Evolutionary conservation across 169 alveolate species (phyloP).

Genomic region (Cystoisospora suis): DNA sequence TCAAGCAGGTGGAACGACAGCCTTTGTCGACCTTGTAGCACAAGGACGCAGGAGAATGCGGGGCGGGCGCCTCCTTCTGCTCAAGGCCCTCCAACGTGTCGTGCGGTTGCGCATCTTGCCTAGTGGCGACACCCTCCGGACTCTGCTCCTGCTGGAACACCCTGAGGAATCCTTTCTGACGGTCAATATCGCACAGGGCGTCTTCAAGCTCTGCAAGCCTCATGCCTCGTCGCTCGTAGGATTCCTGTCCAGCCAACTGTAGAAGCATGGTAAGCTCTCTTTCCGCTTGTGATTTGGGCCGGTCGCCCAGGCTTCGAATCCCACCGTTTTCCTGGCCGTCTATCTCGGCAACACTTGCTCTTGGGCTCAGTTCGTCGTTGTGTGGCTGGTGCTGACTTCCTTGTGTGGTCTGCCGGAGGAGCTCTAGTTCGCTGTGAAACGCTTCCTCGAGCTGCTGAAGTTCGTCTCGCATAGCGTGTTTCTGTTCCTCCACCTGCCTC

Average conservation of each 20-base stretch:
- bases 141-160: not conserved
- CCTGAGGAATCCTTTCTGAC: not conserved
- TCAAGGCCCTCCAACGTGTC: not conserved
- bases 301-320: no score
- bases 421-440: not conserved
- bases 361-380: not conserved
- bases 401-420: not conserved
- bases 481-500: not conserved
- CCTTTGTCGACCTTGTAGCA: not conserved
- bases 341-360: not conserved
- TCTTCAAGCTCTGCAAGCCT: not conserved
- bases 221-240: conserved; percentile 12
- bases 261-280: not conserved
- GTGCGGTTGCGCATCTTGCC: not conserved
- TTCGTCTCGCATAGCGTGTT: not conserved
- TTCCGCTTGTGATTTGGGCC: not conserved
- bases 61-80: not conserved
- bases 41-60: no score
- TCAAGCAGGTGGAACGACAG: not conserved
- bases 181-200: not conserved
- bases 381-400: not conserved
- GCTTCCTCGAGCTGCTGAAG: not conserved
- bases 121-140: not conserved
- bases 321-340: not conserved
- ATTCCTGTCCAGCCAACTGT: not conserved